These are phyloP conservation scores for Saccharomycopsis sp. DNA, from an alignment of 805 yeast genomes.

Conservation along the genomic window DNA sequence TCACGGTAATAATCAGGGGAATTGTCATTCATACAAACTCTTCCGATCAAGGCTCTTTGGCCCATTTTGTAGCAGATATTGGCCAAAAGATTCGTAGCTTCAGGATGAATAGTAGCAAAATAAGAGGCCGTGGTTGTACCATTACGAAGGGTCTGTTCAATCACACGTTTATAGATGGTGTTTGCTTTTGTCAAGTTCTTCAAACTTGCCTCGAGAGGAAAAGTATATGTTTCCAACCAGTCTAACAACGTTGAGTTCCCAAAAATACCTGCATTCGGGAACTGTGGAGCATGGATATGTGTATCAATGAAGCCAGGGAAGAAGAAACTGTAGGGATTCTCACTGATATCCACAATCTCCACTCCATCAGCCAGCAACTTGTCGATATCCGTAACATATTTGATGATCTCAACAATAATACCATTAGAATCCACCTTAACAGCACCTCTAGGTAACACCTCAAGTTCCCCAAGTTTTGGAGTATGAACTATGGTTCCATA, in stretches of 20 bases:
- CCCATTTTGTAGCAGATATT: constrained; percentile 59
- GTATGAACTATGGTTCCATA: constrained; percentile 73
- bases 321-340: constrained; percentile 46
- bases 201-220: constrained; percentile 76
- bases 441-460: constrained; percentile 48
- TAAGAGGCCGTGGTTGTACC: constrained; percentile 94
- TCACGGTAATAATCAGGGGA: constrained; percentile 69
- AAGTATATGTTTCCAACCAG: constrained; percentile 85
- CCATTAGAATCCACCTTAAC: constrained; percentile 52
- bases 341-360: constrained; percentile 30
- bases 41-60: constrained; percentile 86
- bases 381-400: constrained; percentile 24
- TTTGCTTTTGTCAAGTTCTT: constrained; percentile 47
- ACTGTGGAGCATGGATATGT: constrained; percentile 81
- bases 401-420: constrained; percentile 32
- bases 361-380: constrained; percentile 22
- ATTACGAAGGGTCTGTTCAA: constrained; percentile 58
- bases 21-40: constrained; percentile 88
- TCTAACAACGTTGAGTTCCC: constrained; percentile 80
- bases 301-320: constrained; percentile 83
- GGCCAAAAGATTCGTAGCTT: constrained; percentile 71
- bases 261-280: constrained; percentile 76
- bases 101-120: constrained; percentile 80
- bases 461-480: constrained; percentile 50
- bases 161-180: constrained; percentile 57